Evolutionary conservation across 179 eudicot species (phyloP).

Genomic region (Heliamphora pulchella): DNA sequence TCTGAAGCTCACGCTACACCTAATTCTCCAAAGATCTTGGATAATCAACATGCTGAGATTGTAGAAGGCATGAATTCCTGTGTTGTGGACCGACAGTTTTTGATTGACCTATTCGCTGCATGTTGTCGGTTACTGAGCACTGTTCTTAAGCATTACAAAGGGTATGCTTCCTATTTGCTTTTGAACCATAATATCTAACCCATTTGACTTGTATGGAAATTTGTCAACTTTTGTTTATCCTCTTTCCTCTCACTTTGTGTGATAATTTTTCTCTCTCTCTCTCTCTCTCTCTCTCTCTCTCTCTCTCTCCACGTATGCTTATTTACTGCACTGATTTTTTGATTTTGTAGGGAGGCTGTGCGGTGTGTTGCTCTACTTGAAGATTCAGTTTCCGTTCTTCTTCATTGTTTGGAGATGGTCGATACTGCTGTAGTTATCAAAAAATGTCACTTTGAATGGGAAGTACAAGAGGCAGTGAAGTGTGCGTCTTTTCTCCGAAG

Average conservation of each 20-base stretch:
- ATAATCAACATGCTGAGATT: constrained; percentile 18
- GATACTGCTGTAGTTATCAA: constrained; percentile 30
- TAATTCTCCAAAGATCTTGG: constrained; percentile 22
- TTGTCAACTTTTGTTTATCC: neutral
- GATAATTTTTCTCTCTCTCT: neutral
- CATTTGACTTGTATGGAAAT: neutral
- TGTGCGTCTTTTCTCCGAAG: constrained; percentile 80
- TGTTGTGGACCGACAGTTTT: constrained; percentile 49
- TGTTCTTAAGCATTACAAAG: constrained; percentile 64
- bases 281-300: neutral
- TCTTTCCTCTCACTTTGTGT: neutral
- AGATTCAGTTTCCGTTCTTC: constrained; percentile 64
- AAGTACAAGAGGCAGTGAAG: constrained; percentile 59
- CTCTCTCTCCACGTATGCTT: neutral
- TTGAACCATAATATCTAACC: neutral
- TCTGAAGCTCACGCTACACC: constrained; percentile 23
- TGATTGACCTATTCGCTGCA: constrained; percentile 62
- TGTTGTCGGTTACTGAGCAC: constrained; percentile 75
- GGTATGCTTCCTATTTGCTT: constrained; percentile 34
- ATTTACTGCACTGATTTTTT: neutral
- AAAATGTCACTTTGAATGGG: constrained; percentile 46
- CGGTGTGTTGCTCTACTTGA: constrained; percentile 60
- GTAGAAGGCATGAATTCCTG: constrained; percentile 17
- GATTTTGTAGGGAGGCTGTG: constrained; percentile 42
- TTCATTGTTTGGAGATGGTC: constrained; percentile 68